Evolutionary conservation across 129 eudicot genomes (phyloP).

Genomic region (Pseudognaphalium luteoalbum): DNA sequence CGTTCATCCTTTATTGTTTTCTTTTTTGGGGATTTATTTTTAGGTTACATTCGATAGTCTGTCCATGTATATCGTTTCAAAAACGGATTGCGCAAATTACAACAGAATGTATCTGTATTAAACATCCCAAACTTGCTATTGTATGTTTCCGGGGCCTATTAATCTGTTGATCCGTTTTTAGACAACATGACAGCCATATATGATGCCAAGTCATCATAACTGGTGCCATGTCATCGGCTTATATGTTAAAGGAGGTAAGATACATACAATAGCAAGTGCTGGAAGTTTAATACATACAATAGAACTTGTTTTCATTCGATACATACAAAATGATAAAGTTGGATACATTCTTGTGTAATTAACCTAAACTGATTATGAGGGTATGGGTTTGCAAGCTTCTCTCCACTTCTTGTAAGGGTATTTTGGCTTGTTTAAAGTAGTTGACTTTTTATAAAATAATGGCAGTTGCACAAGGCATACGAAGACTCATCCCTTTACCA

Average conservation of each 20-base stretch:
- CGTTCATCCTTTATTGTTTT: not conserved
- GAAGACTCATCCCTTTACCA: slow-evolving; percentile 60
- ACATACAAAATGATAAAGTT: too few species aligned
- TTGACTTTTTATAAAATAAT: slow-evolving; percentile 11
- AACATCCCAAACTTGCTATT: too few species aligned
- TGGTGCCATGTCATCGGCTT: too few species aligned
- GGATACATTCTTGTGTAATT: not conserved
- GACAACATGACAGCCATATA: too few species aligned
- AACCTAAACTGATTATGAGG: not conserved
- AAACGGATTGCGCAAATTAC: not conserved
- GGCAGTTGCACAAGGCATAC: slow-evolving; percentile 58
- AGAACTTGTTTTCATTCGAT: too few species aligned
- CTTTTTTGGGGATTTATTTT: not conserved
- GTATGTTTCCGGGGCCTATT: too few species aligned
- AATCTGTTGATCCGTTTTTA: too few species aligned
- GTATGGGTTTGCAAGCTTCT: slow-evolving; percentile 5
- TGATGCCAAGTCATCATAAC: too few species aligned
- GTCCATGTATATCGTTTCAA: not conserved
- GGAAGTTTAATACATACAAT: too few species aligned
- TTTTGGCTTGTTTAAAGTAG: not conserved
- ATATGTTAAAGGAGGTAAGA: too few species aligned
- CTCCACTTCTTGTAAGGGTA: slow-evolving; percentile 1
- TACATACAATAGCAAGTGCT: too few species aligned
- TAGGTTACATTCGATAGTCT: not conserved
- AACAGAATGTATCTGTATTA: too few species aligned